These are phyloP conservation scores for Ophiostoma triangulosporum DNA, from an alignment of 2,329 filamentous ascomycete species.

Conservation along the genomic window DNA sequence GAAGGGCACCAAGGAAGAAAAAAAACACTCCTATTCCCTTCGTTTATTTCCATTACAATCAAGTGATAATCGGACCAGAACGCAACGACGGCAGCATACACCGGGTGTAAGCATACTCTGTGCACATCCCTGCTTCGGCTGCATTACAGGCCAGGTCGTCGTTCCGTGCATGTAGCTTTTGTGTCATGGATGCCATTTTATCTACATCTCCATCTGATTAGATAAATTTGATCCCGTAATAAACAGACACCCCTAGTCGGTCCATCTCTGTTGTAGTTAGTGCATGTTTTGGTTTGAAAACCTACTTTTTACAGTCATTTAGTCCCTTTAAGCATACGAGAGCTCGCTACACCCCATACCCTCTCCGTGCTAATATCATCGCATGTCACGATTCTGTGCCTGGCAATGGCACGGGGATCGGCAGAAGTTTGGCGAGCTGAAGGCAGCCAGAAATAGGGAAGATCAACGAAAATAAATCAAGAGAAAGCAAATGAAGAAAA, in stretches of 20 bases:
- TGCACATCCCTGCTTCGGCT: background rate
- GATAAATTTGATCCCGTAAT: slow-evolving; percentile 1
- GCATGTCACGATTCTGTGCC: too few relatives aligned
- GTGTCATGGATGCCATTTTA: background rate
- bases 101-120: background rate
- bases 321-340: too few relatives aligned
- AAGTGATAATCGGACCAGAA: too few relatives aligned
- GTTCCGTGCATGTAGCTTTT: background rate
- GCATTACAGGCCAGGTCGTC: background rate
- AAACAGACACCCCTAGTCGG: background rate
- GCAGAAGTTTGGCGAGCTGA: too few relatives aligned
- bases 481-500: too few relatives aligned
- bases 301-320: too few relatives aligned
- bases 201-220: slow-evolving; percentile 2
- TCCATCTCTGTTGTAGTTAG: too few relatives aligned
- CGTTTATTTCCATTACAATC: background rate
- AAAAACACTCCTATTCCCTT: background rate
- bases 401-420: too few relatives aligned
- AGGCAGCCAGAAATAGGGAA: too few relatives aligned
- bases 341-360: background rate
- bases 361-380: background rate
- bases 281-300: too few relatives aligned
- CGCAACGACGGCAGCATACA: background rate
- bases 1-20: background rate
- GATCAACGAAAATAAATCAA: too few relatives aligned